phyloP scores from a whole-genome alignment of 768 basidiomycete species.

The Serpula lacrymans region DNA sequence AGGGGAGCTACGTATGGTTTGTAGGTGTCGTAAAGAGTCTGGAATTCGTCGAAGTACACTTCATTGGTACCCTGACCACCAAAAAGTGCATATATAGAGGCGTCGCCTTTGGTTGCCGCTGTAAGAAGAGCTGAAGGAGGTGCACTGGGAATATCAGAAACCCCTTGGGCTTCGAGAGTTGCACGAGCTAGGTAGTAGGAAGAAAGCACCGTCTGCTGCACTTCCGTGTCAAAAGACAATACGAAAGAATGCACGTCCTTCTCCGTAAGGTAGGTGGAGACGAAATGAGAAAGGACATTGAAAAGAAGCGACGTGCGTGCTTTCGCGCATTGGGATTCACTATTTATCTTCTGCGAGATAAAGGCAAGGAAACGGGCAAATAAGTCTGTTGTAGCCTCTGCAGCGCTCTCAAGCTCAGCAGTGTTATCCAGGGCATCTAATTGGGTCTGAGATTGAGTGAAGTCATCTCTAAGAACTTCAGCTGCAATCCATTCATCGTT shows the following conservation, averaged over 20 bases:
- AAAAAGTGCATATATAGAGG: constrained; percentile 87
- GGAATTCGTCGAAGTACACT: constrained; percentile 95
- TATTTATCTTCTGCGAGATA: constrained; percentile 59
- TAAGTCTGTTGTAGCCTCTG: constrained; percentile 73
- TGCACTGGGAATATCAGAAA: constrained; percentile 52
- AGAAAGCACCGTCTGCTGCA: constrained; percentile 71
- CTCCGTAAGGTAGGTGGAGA: constrained; percentile 62
- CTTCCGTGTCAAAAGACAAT: constrained; percentile 69
- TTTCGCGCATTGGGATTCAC: constrained; percentile 47
- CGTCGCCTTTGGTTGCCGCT: constrained; percentile 58
- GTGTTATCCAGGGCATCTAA: constrained; percentile 54
- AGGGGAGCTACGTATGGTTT: constrained; percentile 78
- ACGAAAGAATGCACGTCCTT: constrained; percentile 82
- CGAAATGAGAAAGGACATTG: constrained; percentile 76
- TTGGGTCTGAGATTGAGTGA: constrained; percentile 60
- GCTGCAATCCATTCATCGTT: constrained; percentile 88
- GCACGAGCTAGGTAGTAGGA: constrained; percentile 79
- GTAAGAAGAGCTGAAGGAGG: constrained; percentile 67
- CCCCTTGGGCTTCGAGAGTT: constrained; percentile 55
- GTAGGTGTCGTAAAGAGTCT: constrained; percentile 89
- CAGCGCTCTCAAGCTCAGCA: constrained; percentile 47
- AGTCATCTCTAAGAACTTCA: constrained; percentile 89
- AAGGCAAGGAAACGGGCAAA: constrained; percentile 81
- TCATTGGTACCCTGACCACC: constrained; percentile 99
- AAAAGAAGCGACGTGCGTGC: constrained; percentile 67